Evolutionary conservation across 2,329 filamentous ascomycete species (phyloP).

Genomic region (Dissoconium aciculare): DNA sequence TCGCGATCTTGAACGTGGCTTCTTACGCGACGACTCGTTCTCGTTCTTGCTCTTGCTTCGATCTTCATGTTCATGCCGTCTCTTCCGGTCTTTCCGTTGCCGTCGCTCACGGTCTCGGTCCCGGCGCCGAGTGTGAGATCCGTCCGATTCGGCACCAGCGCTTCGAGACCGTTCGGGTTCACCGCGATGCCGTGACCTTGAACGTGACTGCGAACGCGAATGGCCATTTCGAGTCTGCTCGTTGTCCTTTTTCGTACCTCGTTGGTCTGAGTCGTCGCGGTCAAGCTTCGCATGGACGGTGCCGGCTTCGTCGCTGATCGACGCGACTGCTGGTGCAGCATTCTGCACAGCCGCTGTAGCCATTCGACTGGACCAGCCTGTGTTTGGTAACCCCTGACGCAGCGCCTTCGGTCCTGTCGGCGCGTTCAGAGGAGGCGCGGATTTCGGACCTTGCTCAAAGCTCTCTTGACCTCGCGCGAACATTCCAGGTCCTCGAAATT

Average conservation of each 20-base stretch:
- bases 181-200: slow-evolving; percentile 31
- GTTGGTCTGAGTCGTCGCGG: too few species aligned
- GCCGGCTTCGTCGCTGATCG: slow-evolving; percentile 7
- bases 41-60: slow-evolving; percentile 24
- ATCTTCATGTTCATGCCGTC: slow-evolving; percentile 36
- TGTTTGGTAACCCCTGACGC: slow-evolving; percentile 76
- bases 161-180: slow-evolving; percentile 37
- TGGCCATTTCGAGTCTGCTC: slow-evolving; percentile 26
- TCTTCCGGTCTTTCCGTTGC: slow-evolving; percentile 20
- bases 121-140: slow-evolving; percentile 24
- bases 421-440: slow-evolving; percentile 37
- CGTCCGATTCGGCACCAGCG: slow-evolving; percentile 30
- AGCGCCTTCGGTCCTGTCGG: slow-evolving; percentile 91
- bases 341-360: slow-evolving; percentile 4
- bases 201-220: slow-evolving; percentile 25
- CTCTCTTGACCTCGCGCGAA: slow-evolving; percentile 10
- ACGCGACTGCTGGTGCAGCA: slow-evolving; percentile 4
- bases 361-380: slow-evolving; percentile 49
- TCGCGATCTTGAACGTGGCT: slow-evolving; percentile 47
- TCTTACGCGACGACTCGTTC: slow-evolving; percentile 29
- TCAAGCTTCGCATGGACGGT: slow-evolving; percentile 8
- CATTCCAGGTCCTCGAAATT: slow-evolving; percentile 26
- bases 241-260: slow-evolving; percentile 11
- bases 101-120: slow-evolving; percentile 18
- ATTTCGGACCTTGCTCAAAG: slow-evolving; percentile 16